Evolutionary conservation across 2,329 filamentous ascomycete genomes (phyloP).

Genomic region (Epichloe scottii): DNA sequence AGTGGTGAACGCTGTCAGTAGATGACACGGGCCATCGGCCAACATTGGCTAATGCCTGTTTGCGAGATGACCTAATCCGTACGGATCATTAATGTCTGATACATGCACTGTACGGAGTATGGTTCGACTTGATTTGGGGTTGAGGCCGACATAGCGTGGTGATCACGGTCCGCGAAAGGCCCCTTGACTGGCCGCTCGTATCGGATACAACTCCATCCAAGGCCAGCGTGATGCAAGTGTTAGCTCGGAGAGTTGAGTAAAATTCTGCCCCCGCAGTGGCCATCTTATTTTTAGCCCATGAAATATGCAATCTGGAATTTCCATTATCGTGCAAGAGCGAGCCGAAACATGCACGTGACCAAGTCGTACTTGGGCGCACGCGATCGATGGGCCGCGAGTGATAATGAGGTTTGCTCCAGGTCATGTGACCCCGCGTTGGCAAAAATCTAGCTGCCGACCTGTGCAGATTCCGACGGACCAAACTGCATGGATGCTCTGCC

Average conservation of each 20-base stretch:
- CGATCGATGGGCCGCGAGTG: neutral
- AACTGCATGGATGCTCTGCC: neutral
- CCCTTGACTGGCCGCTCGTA: neutral
- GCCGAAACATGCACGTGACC: no score
- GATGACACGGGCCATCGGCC: neutral
- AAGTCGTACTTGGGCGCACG: no score
- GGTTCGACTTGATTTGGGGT: neutral
- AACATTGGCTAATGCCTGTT: neutral
- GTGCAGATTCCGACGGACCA: no score
- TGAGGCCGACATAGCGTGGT: neutral
- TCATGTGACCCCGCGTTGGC: constrained; percentile 1
- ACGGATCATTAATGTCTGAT: no score
- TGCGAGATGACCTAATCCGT: no score
- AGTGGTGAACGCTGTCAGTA: neutral
- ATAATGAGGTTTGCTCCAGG: neutral
- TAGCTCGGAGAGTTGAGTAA: no score
- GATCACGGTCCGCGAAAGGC: neutral
- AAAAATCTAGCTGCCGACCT: neutral
- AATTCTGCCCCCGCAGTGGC: no score
- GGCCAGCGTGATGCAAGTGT: neutral
- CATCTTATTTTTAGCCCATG: no score
- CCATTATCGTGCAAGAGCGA: no score
- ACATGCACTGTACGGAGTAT: neutral
- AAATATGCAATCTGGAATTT: no score
- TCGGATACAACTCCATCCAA: neutral